phyloP scores from a whole-genome alignment of 2,329 filamentous ascomycete genomes.

The Arthrobotrys sphaeroides region DNA sequence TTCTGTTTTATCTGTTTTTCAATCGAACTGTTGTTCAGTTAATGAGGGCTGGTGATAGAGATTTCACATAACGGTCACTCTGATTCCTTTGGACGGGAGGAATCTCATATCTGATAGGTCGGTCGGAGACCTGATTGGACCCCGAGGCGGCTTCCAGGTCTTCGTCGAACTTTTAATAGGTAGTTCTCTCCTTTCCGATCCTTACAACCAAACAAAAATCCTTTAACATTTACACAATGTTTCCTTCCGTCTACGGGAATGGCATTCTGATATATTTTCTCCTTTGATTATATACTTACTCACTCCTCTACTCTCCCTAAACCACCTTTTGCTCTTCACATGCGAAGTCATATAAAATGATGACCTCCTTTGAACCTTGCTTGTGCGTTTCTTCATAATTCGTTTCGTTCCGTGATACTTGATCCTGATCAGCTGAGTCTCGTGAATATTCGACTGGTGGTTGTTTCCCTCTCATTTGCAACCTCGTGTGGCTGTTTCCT shows the following conservation, averaged over 20 bases:
- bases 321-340: neutral
- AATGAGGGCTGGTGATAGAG: constrained; percentile 52
- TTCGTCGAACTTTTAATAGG: neutral
- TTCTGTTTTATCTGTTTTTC: neutral
- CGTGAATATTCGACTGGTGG: constrained; percentile 16
- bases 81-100: neutral
- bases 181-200: constrained; percentile 20
- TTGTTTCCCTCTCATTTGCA: constrained; percentile 13
- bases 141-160: neutral
- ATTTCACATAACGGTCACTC: constrained; percentile 38
- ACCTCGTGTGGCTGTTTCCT: neutral
- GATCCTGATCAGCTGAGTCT: neutral
- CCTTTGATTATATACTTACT: too few species aligned
- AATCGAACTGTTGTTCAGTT: constrained; percentile 39
- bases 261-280: constrained; percentile 37
- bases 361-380: neutral
- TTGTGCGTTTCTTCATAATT: constrained; percentile 21
- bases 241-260: constrained; percentile 29
- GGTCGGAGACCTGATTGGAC: neutral
- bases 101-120: neutral
- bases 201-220: constrained; percentile 11
- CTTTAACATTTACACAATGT: neutral
- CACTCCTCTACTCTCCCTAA: neutral
- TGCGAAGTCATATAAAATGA: constrained; percentile 36
- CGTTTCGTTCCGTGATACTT: neutral